phyloP scores from a whole-genome alignment of 208 protist genomes.

The Angomonas deanei region DNA sequence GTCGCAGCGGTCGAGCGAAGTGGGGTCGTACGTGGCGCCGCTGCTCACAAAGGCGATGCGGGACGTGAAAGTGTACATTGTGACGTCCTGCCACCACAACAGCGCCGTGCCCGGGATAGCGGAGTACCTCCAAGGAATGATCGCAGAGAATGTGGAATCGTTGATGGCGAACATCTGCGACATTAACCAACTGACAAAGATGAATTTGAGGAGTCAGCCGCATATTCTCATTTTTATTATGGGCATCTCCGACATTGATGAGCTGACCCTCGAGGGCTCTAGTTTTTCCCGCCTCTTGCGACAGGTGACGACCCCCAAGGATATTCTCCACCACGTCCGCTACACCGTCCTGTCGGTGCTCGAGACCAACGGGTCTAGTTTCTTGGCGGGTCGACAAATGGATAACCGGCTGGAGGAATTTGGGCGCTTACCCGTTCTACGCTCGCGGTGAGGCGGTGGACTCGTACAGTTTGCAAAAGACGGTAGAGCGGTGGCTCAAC shows the following conservation, averaged over 20 bases:
- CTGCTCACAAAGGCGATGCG: constrained; percentile 1
- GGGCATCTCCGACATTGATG: constrained; percentile 26
- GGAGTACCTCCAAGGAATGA: constrained; percentile 11
- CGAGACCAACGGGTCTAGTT: constrained; percentile 35
- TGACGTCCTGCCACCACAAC: neutral
- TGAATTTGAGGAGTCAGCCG: constrained; percentile 32
- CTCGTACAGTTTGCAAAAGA: constrained; percentile 29
- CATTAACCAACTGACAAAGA: constrained; percentile 7
- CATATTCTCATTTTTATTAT: constrained; percentile 35
- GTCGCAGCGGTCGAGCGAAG: neutral
- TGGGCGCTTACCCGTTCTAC: constrained; percentile 44
- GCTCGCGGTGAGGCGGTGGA: constrained; percentile 54
- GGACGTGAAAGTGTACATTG: neutral
- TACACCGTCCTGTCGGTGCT: constrained; percentile 56
- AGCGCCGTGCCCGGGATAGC: constrained; percentile 16
- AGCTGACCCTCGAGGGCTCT: constrained; percentile 34
- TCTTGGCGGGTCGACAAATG: constrained; percentile 27
- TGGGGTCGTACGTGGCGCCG: neutral
- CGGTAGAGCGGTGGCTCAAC: constrained; percentile 44
- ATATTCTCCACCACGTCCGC: constrained; percentile 26
- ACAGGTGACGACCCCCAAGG: constrained; percentile 16
- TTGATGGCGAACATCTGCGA: constrained; percentile 27
- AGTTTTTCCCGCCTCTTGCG: constrained; percentile 36
- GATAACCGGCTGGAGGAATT: constrained; percentile 56
- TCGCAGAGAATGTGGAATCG: constrained; percentile 10